Base-by-base conservation (phyloP, 2,329 filamentous ascomycete genomes). In the Alternaria hordeiaustralica region DNA sequence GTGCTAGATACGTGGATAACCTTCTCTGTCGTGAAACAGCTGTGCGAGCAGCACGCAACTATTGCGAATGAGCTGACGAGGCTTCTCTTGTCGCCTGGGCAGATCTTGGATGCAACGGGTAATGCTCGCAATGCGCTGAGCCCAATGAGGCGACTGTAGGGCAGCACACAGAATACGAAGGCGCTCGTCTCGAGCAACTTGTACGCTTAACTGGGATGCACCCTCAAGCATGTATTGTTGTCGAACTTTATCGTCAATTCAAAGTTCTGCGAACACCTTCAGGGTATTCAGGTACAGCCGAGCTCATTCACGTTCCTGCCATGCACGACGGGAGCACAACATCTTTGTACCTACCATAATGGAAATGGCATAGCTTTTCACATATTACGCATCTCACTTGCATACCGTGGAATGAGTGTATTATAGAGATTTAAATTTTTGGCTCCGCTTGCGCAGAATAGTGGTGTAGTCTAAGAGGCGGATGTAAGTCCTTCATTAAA, bases 401-500 rank as follows among this genome's bases (percentile, higher is more conserved):
- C 54, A 58, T 18, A 41, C 11, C 43, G 41, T 21, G 15, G 11
- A 55, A 36, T 6, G 12, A 12, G 12, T 15, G 21, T 28, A 47
- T 54, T 55, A 25, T 28, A 26, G n/a, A 57, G 33, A 18, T 75
- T 71, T 68, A 66, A 56, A 72, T 76, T 77, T 71, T 75, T 68
- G 60, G 66, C 67, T 72, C 72, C 70, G 74, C 72, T 72, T 65
- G 71, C 69, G 74, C 73, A 74, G 69, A 70, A 62, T 58, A 64
- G 43, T 68, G 67, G 12, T 74, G 65, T 75, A 79, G 71, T 79
- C 77, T 79, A 79, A 67, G 66, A 57, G 60, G 75, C 71, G 77
- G 77, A 80, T 76, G 60, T 71, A 71, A 63, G 75, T 78, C 77
- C 76, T 78, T 79, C 75, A 79, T 80, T 79, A 80, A 79, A 69